phyloP scores from a whole-genome alignment of 768 basidiomycete species.

The Leccinum subgranulosum region DNA sequence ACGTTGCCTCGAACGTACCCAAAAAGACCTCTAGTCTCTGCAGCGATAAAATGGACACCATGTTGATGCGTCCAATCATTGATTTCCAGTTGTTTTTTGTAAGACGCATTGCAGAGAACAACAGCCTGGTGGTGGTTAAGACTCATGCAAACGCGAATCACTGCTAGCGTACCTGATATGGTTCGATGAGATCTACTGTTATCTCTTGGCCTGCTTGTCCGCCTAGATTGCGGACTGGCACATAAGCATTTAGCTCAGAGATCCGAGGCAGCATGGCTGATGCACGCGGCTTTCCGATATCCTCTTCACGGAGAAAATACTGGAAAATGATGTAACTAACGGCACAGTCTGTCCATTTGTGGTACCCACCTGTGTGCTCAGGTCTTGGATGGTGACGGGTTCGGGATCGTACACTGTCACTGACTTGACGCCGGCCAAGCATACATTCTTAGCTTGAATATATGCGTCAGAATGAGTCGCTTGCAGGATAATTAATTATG shows the following conservation, averaged over 20 bases:
- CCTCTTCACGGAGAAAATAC: slow-evolving; percentile 91
- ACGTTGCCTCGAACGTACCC: slow-evolving; percentile 52
- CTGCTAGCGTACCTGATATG: slow-evolving; percentile 72
- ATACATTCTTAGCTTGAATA: slow-evolving; percentile 79
- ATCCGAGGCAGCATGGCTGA: slow-evolving; percentile 83
- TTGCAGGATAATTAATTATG: background rate
- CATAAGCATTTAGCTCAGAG: slow-evolving; percentile 93
- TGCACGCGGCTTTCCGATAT: slow-evolving; percentile 86
- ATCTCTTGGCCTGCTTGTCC: slow-evolving; percentile 76
- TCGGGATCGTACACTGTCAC: slow-evolving; percentile 96
- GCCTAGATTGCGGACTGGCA: slow-evolving; percentile 86
- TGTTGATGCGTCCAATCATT: slow-evolving; percentile 93
- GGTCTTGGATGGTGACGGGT: slow-evolving; percentile 80
- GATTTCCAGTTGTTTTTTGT: slow-evolving; percentile 87
- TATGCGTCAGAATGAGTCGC: slow-evolving; percentile 15
- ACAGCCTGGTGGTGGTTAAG: slow-evolving; percentile 58
- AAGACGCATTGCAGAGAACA: slow-evolving; percentile 76
- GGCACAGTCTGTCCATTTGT: background rate
- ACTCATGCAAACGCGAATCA: background rate
- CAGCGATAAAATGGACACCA: slow-evolving; percentile 86
- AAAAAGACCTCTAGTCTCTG: slow-evolving; percentile 91
- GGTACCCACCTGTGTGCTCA: slow-evolving; percentile 79
- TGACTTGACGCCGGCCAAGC: slow-evolving; percentile 94
- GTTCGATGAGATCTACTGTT: slow-evolving; percentile 74
- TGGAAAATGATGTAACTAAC: slow-evolving; percentile 32